Percentiles rank a stretch among this genome's conserved stretches.
phyloP scores from a whole-genome alignment of 108 stramenopile species.

The Cylindrotheca fusiformis region DNA sequence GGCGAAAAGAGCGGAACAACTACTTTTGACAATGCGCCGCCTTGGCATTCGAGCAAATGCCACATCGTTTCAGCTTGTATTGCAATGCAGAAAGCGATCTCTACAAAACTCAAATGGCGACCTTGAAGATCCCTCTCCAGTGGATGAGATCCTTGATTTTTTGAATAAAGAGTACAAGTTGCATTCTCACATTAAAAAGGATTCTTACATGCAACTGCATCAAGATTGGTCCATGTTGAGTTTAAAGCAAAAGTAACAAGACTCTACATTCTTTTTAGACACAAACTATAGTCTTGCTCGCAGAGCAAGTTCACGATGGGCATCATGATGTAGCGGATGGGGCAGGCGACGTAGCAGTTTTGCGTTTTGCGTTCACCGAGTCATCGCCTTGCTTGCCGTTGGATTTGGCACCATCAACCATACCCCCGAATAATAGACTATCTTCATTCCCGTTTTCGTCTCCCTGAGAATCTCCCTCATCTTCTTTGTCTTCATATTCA shows the following conservation, averaged over 20 bases:
- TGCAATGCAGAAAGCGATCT: slow-evolving; percentile 16
- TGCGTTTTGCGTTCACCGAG: slow-evolving; percentile 1
- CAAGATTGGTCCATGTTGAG: slow-evolving; percentile 8
- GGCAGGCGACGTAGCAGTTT: background rate
- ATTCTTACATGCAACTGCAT: background rate
- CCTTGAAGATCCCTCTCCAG: background rate
- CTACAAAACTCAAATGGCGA: slow-evolving; percentile 1
- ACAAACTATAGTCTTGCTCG: too few species aligned
- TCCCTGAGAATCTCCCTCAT: slow-evolving; percentile 15
- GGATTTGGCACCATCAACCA: slow-evolving; percentile 1
- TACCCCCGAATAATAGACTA: slow-evolving; percentile 2
- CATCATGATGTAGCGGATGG: slow-evolving; percentile 1
- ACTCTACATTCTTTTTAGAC: too few species aligned
- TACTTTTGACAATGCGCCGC: slow-evolving; percentile 13
- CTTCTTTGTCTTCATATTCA: slow-evolving; percentile 31
- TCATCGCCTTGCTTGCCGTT: slow-evolving; percentile 20
- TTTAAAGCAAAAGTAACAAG: background rate
- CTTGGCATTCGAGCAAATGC: slow-evolving; percentile 24
- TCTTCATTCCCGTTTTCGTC: slow-evolving; percentile 30
- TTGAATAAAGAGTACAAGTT: slow-evolving; percentile 17
- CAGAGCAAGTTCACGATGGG: background rate
- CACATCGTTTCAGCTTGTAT: slow-evolving; percentile 21
- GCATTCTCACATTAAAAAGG: slow-evolving; percentile 1
- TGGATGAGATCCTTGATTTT: slow-evolving; percentile 17
- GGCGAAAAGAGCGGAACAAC: slow-evolving; percentile 18